Base-by-base conservation (phyloP, 169 alveolate species). In the Plasmodium falciparum region DNA sequence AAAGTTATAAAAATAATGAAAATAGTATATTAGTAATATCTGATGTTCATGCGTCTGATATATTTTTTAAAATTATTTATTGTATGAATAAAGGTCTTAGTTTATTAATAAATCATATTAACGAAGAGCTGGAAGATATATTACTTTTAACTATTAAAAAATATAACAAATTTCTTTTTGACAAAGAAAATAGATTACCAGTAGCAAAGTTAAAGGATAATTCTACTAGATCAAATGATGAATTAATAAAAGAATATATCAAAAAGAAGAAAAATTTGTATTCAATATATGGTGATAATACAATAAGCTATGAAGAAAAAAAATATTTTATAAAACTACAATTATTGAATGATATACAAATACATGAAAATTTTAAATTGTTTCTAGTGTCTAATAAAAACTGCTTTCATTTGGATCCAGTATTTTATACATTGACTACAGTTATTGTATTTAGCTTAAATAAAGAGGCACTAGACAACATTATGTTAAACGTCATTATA, bases 31-130 rank as follows among this genome's bases (percentile, higher is more conserved):
- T 86, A 61, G 33, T 61, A 5, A 29, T 65, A 59, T 86, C 88
- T 24, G 88, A 86, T 39, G 50, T 70, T 54, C 66, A 72, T 47
- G 58, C 58, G 6, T 43, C 85, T 4, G 76, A 86, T 56, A 71
- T 86, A 49, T 86, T 86, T 70, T 70, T 61, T 45, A 86, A 86
- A 86, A 86, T 86, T 1, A 86, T 86, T 12, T 74, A 86, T 49
- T 70, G 88, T 67, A 86, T 86, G 92, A 45, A 86, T 56, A 86
- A 20, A 3, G 92, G 92, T 47, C 59, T 58, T 3, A 45, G 88
- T 7, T 24, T 86, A 50, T 66, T 86, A 45, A 86, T 86, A 8
- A 73, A 86, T 45, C 50, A 58, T 26, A 61, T 86, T 54, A 70
- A 70, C 49, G 88, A 86, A 50, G 74, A 85, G 11, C 15, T 86